Percentiles rank a stretch among this genome's conserved stretches.
phyloP scores from a whole-genome alignment of 345 rosid genomes.

The Mercurialis annua region DNA sequence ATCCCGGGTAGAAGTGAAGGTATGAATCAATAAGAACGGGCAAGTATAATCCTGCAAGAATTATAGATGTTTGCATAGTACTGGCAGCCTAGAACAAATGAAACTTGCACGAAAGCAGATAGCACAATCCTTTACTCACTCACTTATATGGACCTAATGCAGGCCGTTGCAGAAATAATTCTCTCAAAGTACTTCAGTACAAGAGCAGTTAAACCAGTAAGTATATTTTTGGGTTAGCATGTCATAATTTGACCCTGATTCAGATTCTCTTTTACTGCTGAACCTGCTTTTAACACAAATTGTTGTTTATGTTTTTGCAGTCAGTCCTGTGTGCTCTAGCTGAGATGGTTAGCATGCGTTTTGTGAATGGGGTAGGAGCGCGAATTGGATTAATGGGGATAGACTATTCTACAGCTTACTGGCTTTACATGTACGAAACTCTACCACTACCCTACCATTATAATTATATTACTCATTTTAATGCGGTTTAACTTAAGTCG shows the following conservation, averaged over 20 bases:
- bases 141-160: constrained; percentile 21
- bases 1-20: constrained; percentile 78
- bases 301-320: constrained; percentile 23
- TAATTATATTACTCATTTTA: no score
- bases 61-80: background rate
- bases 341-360: constrained; percentile 80
- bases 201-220: constrained; percentile 64
- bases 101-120: background rate
- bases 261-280: no score
- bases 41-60: background rate
- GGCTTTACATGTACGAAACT: constrained; percentile 75
- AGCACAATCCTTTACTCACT: constrained; percentile 2
- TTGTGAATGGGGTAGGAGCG: constrained; percentile 54
- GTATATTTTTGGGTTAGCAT: constrained; percentile 30
- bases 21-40: constrained; percentile 27
- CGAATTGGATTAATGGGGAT: constrained; percentile 76
- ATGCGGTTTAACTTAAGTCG: no score
- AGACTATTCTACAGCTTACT: constrained; percentile 64
- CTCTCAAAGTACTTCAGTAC: constrained; percentile 72
- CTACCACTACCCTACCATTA: background rate
- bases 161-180: constrained; percentile 80
- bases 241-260: no score
- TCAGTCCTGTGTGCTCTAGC: constrained; percentile 74
- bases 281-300: no score
- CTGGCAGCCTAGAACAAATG: background rate